Percentiles rank a stretch among this genome's conserved stretches.
Conservation (phyloP, 164 flowering plant genomes). For the Vitis riparia region DNA sequence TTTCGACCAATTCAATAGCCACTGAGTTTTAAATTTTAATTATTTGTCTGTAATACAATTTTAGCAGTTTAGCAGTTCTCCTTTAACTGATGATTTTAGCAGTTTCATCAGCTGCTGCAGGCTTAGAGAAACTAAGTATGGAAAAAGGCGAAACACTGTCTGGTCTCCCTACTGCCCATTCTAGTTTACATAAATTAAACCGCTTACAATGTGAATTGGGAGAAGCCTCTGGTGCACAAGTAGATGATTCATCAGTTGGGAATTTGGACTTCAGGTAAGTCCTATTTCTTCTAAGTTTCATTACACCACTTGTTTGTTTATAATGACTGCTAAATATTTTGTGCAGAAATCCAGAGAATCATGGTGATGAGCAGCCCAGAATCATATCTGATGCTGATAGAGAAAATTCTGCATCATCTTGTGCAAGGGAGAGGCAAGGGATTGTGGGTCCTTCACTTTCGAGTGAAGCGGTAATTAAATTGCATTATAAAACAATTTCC, state of each 20-base stretch:
- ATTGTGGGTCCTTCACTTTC: conserved; percentile 22
- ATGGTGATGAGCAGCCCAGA: conserved; percentile 46
- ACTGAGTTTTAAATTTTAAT: not conserved
- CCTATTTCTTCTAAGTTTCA: not conserved
- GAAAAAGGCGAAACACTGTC: conserved; percentile 30
- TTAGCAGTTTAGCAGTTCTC: no score
- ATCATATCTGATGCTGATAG: conserved; percentile 39
- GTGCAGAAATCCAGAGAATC: conserved; percentile 55
- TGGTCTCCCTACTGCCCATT: conserved; percentile 29
- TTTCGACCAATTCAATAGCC: no score
- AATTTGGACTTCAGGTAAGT: conserved; percentile 46
- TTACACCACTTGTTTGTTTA: not conserved
- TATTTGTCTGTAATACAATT: not conserved
- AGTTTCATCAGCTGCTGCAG: conserved; percentile 47
- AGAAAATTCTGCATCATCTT: conserved; percentile 35
- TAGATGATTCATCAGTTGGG: conserved; percentile 35
- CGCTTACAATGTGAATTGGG: conserved; percentile 31
- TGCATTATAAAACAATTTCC: not conserved
- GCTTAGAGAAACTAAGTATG: conserved; percentile 52
- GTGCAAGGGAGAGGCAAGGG: conserved; percentile 2
- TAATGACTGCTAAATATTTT: not conserved
- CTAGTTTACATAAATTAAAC: conserved; percentile 35
- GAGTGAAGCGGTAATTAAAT: conserved; percentile 46
- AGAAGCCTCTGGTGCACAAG: conserved; percentile 31
- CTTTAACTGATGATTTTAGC: conserved; percentile 39